These are phyloP conservation scores for Sideroxylon spinosum DNA, from an alignment of 179 eudicot species.

Conservation along the genomic window DNA sequence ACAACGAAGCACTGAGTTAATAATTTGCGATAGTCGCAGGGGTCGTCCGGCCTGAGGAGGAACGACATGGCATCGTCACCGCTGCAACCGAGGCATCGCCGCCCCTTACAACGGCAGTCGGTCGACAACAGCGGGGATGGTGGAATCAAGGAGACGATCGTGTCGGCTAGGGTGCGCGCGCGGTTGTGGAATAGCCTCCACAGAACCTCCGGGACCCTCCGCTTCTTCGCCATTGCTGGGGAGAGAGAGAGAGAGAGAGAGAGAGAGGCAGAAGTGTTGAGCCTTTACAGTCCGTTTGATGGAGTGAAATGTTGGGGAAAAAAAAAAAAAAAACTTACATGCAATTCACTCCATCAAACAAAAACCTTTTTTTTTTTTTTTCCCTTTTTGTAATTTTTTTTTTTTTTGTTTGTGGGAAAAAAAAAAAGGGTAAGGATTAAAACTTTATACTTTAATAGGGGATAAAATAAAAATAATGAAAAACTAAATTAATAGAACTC, in stretches of 20 bases:
- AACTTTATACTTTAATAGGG: no score
- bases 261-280: no score
- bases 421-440: no score
- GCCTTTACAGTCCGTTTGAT: no score
- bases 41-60: constrained; percentile 48
- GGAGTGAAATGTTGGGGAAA: no score
- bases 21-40: constrained; percentile 45
- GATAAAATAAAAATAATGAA: no score
- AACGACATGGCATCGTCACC: constrained; percentile 34
- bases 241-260: constrained; percentile 5
- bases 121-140: constrained; percentile 25
- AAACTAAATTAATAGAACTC: no score
- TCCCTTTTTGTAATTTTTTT: no score
- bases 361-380: no score
- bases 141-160: constrained; percentile 52
- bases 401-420: no score
- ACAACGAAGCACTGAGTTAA: constrained; percentile 54
- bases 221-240: constrained; percentile 25
- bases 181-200: constrained; percentile 46
- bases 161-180: constrained; percentile 48
- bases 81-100: constrained; percentile 30
- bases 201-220: constrained; percentile 56
- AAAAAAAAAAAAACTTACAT: no score
- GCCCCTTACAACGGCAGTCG: constrained; percentile 36
- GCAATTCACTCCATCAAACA: no score